Evolutionary conservation across 2,329 filamentous ascomycete genomes (phyloP).

Genomic region (Zasmidium citrigriseum): DNA sequence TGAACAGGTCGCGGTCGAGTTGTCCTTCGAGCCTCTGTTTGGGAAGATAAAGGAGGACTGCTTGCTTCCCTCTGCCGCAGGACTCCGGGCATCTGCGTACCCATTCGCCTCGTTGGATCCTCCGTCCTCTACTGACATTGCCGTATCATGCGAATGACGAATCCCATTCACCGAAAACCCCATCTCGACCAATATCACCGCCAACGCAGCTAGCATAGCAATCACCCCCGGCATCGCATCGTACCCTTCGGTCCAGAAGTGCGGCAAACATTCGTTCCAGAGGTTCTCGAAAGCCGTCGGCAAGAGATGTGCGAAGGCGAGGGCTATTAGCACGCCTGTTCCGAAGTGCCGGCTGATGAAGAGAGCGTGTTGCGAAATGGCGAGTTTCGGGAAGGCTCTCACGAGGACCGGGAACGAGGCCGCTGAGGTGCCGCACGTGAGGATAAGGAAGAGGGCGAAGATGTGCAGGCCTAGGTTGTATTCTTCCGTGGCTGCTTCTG

Average conservation of each 20-base stretch:
- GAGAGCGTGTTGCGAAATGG: constrained; percentile 58
- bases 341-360: constrained; percentile 61
- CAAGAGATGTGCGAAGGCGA: constrained; percentile 59
- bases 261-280: constrained; percentile 60
- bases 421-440: constrained; percentile 55
- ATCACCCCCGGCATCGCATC: constrained; percentile 74
- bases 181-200: constrained; percentile 83
- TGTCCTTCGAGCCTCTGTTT: not conserved
- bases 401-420: constrained; percentile 63
- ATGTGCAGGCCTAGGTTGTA: constrained; percentile 61
- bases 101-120: too few relatives aligned
- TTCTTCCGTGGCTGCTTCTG: constrained; percentile 34
- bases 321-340: constrained; percentile 57
- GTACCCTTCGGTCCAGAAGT: constrained; percentile 52
- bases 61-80: not conserved
- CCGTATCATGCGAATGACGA: constrained; percentile 49
- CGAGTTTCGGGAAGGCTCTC: constrained; percentile 57
- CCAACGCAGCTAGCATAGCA: constrained; percentile 42
- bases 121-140: not conserved
- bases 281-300: constrained; percentile 62
- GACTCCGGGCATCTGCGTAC: too few relatives aligned
- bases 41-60: not conserved
- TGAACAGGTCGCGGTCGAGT: not conserved
- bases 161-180: constrained; percentile 58
- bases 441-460: constrained; percentile 56